These are phyloP conservation scores for Fraxinus greggii DNA, from an alignment of 305 asterid species.

Conservation along the genomic window DNA sequence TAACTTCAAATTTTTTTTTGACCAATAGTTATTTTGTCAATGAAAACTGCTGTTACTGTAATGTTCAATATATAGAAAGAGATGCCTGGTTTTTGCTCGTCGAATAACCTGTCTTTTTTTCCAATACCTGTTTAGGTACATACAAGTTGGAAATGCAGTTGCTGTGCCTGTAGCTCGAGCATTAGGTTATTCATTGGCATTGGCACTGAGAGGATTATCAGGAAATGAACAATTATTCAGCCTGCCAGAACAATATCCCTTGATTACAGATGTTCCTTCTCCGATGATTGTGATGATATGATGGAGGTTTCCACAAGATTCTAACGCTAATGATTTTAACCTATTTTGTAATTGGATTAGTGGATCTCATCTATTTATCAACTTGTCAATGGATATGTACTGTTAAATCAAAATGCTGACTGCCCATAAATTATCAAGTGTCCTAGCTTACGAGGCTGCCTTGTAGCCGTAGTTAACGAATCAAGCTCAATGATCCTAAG, in stretches of 20 bases:
- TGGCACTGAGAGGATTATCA: constrained; percentile 44
- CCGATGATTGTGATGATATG: constrained; percentile 29
- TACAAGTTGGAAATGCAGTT: constrained; percentile 92
- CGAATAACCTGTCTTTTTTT: not conserved
- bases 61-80: not conserved
- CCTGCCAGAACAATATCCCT: constrained; percentile 50
- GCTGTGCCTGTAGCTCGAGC: constrained; percentile 90
- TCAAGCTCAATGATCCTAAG: not conserved
- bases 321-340: not conserved
- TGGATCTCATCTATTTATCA: not conserved
- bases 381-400: not conserved
- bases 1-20: constrained; percentile 5
- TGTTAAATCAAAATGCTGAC: not conserved
- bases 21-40: not conserved
- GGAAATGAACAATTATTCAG: constrained; percentile 34
- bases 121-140: constrained; percentile 43
- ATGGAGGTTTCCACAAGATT: not conserved
- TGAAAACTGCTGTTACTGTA: not conserved
- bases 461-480: not conserved
- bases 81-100: not conserved
- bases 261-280: constrained; percentile 19
- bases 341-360: not conserved
- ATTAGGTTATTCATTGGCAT: constrained; percentile 59
- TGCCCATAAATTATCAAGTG: not conserved
- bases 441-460: not conserved